Evolutionary conservation across 2,329 filamentous ascomycete genomes (phyloP).

Genomic region (Diplodia mutila): DNA sequence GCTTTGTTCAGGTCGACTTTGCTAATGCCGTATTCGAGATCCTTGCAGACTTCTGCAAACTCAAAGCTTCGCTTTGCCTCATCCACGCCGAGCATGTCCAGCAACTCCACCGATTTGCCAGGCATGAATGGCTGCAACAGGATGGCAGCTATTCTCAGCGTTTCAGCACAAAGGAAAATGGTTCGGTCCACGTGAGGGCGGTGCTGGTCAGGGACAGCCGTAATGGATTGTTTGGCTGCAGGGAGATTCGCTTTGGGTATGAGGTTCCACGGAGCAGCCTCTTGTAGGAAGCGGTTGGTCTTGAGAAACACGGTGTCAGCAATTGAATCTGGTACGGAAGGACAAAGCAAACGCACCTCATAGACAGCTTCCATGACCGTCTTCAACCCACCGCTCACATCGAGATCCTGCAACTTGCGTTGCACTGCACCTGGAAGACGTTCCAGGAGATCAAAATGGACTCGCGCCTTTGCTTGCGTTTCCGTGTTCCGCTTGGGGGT

Average conservation of each 20-base stretch:
- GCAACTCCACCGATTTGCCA: constrained; percentile 68
- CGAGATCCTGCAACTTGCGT: constrained; percentile 63
- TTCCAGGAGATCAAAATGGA: constrained; percentile 31
- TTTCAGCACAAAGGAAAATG: constrained; percentile 74
- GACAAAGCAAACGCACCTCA: background rate
- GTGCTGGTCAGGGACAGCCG: constrained; percentile 16
- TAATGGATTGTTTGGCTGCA: background rate
- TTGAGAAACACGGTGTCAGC: constrained; percentile 35
- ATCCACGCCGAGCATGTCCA: constrained; percentile 78
- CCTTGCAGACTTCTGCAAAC: constrained; percentile 65
- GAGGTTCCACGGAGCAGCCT: constrained; percentile 69
- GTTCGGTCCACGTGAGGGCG: constrained; percentile 55
- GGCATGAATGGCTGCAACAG: constrained; percentile 92
- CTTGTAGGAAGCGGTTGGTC: constrained; percentile 70
- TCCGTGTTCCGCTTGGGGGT: constrained; percentile 30
- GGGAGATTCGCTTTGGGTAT: constrained; percentile 30
- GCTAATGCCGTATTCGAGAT: constrained; percentile 69
- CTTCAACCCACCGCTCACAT: constrained; percentile 68
- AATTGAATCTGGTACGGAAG: background rate
- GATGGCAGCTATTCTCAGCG: constrained; percentile 78
- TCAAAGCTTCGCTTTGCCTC: constrained; percentile 64
- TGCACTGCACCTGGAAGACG: constrained; percentile 50
- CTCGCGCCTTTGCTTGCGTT: constrained; percentile 33
- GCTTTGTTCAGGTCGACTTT: constrained; percentile 47
- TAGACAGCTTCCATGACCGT: constrained; percentile 65